A percentile compares a stretch with the other conserved stretches of the same genome.
Evolutionary conservation across 805 yeast species (phyloP).

Genomic region (Sugiyamaella floridensis): DNA sequence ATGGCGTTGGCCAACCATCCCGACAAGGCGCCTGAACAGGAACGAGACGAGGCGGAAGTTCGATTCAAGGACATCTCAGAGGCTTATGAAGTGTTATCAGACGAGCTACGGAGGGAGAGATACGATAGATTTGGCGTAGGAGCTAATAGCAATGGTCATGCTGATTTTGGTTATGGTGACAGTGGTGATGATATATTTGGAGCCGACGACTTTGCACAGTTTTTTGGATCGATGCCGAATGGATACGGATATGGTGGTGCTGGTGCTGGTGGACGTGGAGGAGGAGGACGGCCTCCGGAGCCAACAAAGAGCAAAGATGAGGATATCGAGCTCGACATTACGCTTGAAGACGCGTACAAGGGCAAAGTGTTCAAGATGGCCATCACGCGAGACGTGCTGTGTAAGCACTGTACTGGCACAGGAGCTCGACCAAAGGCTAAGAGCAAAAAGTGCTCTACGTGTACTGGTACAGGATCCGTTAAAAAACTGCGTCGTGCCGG

Average conservation of each 20-base stretch:
- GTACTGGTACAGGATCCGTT: constrained; percentile 66
- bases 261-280: constrained; percentile 22
- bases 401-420: constrained; percentile 65
- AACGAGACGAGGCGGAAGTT: constrained; percentile 63
- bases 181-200: constrained; percentile 43
- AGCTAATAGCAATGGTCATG: constrained; percentile 25
- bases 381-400: constrained; percentile 63
- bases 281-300: constrained; percentile 18
- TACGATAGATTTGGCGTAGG: constrained; percentile 33
- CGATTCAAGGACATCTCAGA: constrained; percentile 76
- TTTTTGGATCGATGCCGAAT: constrained; percentile 36
- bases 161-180: constrained; percentile 21
- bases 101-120: constrained; percentile 38
- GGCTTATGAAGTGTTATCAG: constrained; percentile 79
- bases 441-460: constrained; percentile 50
- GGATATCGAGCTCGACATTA: constrained; percentile 52
- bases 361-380: constrained; percentile 76
- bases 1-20: constrained; percentile 83
- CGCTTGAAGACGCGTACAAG: constrained; percentile 66
- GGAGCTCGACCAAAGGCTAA: constrained; percentile 63
- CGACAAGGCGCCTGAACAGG: constrained; percentile 69
- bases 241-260: constrained; percentile 7
- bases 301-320: constrained; percentile 54
- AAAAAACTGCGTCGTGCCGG: constrained; percentile 58
- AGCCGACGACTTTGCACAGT: constrained; percentile 72